Percentiles rank a stretch among this genome's conserved stretches.
Evolutionary conservation across 257 asterid species (phyloP).

Genomic region (Ehretia macrophylla): DNA sequence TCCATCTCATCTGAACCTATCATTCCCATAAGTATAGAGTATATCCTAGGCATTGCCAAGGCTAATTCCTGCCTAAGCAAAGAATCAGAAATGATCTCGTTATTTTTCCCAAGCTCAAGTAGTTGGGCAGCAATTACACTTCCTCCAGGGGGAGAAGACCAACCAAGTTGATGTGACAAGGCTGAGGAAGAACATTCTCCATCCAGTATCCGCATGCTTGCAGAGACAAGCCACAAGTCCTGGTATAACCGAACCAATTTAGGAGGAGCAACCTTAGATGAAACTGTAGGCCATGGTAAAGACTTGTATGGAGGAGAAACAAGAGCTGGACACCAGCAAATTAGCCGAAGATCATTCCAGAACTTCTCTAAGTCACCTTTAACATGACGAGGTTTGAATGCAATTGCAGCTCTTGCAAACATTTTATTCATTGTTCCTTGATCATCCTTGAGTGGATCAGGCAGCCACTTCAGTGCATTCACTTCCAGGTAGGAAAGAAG

Average conservation of each 20-base stretch:
- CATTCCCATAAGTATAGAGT: constrained; percentile 64
- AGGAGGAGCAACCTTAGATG: constrained; percentile 92
- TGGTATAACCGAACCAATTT: constrained; percentile 73
- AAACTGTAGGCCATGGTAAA: constrained; percentile 88
- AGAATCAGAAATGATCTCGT: constrained; percentile 69
- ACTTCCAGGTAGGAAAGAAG: constrained; percentile 91
- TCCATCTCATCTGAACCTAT: constrained; percentile 85
- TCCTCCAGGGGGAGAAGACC: constrained; percentile 94
- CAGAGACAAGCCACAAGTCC: constrained; percentile 95
- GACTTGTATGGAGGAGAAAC: constrained; percentile 62
- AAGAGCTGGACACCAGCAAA: constrained; percentile 96
- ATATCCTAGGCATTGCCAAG: constrained; percentile 91
- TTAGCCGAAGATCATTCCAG: constrained; percentile 87
- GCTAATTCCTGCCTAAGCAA: constrained; percentile 80
- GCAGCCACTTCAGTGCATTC: constrained; percentile 82
- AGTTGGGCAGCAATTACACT: constrained; percentile 93
- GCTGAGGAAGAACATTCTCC: constrained; percentile 90
- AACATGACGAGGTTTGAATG: constrained; percentile 57
- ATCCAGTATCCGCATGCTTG: constrained; percentile 95
- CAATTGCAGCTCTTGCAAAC: constrained; percentile 65
- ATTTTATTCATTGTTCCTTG: constrained; percentile 54
- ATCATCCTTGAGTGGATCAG: constrained; percentile 46
- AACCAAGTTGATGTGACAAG: constrained; percentile 76
- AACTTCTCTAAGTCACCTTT: constrained; percentile 74
- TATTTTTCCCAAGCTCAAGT: constrained; percentile 96